phyloP scores from a whole-genome alignment of 768 basidiomycete genomes.

The Rhodotorula babjevae region DNA sequence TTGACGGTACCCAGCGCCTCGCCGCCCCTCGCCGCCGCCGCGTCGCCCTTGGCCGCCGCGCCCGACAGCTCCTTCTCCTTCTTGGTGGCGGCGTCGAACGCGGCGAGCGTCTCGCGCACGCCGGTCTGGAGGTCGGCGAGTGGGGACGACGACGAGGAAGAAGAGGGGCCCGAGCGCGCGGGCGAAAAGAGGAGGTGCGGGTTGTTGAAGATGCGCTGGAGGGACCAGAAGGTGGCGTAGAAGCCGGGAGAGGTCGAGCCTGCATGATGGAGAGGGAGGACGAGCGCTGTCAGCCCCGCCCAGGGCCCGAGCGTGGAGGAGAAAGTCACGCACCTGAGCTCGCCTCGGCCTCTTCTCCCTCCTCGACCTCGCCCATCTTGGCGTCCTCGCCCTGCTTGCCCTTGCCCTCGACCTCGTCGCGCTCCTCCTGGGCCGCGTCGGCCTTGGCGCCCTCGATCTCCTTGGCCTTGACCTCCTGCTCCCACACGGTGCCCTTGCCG shows the following conservation, averaged over 20 bases:
- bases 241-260: constrained; percentile 55
- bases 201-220: constrained; percentile 77
- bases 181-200: constrained; percentile 63
- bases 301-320: background rate
- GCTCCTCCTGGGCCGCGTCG: constrained; percentile 12
- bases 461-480: constrained; percentile 51
- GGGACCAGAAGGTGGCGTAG: constrained; percentile 82
- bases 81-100: constrained; percentile 77
- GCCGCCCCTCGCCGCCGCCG: background rate
- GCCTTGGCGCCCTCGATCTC: constrained; percentile 25
- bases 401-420: constrained; percentile 33
- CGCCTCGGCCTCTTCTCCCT: constrained; percentile 18
- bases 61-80: constrained; percentile 71
- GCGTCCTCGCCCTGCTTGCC: constrained; percentile 10
- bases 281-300: constrained; percentile 1
- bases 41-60: background rate
- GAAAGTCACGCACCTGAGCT: background rate
- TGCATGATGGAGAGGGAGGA: background rate
- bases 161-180: constrained; percentile 1
- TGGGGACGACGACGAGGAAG: constrained; percentile 44
- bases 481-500: constrained; percentile 48
- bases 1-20: constrained; percentile 9
- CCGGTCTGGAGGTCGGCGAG: constrained; percentile 66
- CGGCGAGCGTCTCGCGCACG: constrained; percentile 67
- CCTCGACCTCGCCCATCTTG: constrained; percentile 34